phyloP scores from a whole-genome alignment of 441 rosid genomes.

The Syzygium syzygioides region DNA sequence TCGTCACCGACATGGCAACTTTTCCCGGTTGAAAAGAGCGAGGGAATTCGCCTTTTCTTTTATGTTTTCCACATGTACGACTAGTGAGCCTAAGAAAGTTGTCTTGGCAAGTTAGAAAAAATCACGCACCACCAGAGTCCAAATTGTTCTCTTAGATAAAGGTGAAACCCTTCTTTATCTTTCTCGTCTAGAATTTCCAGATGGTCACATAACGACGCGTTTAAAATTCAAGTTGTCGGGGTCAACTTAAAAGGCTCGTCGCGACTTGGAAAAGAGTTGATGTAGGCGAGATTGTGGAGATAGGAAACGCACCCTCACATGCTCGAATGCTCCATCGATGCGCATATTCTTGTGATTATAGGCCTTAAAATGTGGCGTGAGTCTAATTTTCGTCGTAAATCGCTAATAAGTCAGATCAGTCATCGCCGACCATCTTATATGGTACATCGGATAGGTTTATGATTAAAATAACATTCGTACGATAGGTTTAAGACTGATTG shows the following conservation, averaged over 20 bases:
- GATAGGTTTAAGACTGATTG: fast-evolving
- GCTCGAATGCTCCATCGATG: not conserved
- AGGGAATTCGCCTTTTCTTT: not conserved
- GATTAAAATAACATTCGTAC: not conserved
- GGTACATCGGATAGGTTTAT: not conserved
- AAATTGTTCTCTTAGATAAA: not conserved
- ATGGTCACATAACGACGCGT: not conserved
- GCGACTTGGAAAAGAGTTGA: not conserved
- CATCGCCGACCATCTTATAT: fast-evolving
- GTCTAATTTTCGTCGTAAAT: not conserved
- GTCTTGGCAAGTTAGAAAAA: not conserved
- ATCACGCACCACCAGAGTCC: not conserved
- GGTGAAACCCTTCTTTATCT: not conserved
- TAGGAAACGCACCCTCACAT: not conserved
- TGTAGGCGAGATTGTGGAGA: not conserved
- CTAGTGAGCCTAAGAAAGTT: not conserved
- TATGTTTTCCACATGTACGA: not conserved
- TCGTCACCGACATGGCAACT: not conserved
- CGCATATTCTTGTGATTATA: not conserved
- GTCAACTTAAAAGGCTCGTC: not conserved
- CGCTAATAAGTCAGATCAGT: fast-evolving
- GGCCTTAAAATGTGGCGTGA: not conserved
- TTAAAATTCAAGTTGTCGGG: not conserved
- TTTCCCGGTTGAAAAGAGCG: not conserved
- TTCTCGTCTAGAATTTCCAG: not conserved